Percentiles rank a stretch among this genome's conserved stretches.
Conservation (phyloP, 129 eudicot genomes). For the Solidago caesia region DNA sequence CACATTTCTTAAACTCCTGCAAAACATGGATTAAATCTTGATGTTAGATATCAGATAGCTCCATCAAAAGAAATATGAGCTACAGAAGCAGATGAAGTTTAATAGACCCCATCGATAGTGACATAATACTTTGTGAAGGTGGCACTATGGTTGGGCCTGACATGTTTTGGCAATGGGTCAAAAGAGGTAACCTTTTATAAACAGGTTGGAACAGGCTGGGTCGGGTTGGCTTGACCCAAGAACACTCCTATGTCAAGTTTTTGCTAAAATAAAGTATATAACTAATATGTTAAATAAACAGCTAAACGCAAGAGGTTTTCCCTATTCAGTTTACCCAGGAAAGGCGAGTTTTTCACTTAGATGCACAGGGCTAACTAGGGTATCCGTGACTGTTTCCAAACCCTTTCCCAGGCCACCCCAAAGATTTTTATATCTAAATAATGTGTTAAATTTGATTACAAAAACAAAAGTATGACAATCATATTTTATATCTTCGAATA, state of each 20-base stretch:
- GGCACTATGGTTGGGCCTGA: not conserved
- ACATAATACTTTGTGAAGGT: not conserved
- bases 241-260: not conserved
- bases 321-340: too few relatives aligned
- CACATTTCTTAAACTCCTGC: slow-evolving; percentile 68
- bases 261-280: too few relatives aligned
- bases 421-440: too few relatives aligned
- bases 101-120: not conserved
- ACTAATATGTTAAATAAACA: too few relatives aligned
- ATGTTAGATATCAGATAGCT: not conserved
- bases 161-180: not conserved
- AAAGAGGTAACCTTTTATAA: not conserved
- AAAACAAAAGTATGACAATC: too few relatives aligned
- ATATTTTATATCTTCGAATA: not conserved
- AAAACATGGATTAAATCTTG: slow-evolving; percentile 9
- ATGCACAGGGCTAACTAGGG: too few relatives aligned
- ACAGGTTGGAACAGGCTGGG: not conserved
- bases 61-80: not conserved
- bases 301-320: too few relatives aligned
- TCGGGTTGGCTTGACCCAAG: not conserved
- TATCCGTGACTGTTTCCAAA: too few relatives aligned
- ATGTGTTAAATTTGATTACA: too few relatives aligned
- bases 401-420: too few relatives aligned
- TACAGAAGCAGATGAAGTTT: not conserved
- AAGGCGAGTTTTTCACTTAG: too few relatives aligned